A percentile compares a stretch with the other conserved stretches of the same genome.
phyloP scores from a whole-genome alignment of 2,329 filamentous ascomycete species.

The Arthrobotrys sinensis region DNA sequence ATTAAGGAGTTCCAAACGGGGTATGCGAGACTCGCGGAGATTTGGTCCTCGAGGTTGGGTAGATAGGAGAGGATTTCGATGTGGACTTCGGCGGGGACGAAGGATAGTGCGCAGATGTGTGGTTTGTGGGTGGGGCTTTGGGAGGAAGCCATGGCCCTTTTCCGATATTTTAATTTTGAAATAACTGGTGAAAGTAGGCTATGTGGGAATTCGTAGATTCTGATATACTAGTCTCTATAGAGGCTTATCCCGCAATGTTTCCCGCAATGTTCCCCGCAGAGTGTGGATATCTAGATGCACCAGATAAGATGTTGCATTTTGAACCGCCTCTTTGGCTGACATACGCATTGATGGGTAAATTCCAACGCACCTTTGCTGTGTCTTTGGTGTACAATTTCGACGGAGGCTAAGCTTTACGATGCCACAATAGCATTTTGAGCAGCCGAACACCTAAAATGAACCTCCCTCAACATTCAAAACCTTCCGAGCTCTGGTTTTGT shows the following conservation, averaged over 20 bases:
- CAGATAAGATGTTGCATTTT: constrained; percentile 15
- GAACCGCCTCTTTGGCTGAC: background rate
- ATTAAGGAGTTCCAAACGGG: constrained; percentile 26
- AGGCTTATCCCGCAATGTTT: too few species aligned
- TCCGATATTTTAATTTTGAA: too few species aligned
- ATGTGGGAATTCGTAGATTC: too few species aligned
- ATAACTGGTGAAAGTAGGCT: too few species aligned
- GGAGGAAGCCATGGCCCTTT: background rate
- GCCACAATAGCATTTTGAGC: background rate
- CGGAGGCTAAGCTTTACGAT: background rate
- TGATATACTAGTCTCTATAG: too few species aligned
- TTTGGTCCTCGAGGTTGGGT: constrained; percentile 29
- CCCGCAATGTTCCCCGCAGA: too few species aligned
- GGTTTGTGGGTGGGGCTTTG: background rate
- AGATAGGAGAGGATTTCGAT: constrained; percentile 43
- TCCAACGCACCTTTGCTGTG: constrained; percentile 4
- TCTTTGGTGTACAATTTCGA: background rate
- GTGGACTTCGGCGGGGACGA: constrained; percentile 38
- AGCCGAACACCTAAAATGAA: background rate
- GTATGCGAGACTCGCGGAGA: constrained; percentile 19
- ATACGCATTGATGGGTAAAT: background rate
- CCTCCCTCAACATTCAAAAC: background rate
- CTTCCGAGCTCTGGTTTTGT: background rate
- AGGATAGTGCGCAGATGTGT: background rate
- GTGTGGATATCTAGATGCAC: background rate